Base-by-base conservation (phyloP, 2,329 filamentous ascomycete species). In the Alternaria sp. region DNA sequence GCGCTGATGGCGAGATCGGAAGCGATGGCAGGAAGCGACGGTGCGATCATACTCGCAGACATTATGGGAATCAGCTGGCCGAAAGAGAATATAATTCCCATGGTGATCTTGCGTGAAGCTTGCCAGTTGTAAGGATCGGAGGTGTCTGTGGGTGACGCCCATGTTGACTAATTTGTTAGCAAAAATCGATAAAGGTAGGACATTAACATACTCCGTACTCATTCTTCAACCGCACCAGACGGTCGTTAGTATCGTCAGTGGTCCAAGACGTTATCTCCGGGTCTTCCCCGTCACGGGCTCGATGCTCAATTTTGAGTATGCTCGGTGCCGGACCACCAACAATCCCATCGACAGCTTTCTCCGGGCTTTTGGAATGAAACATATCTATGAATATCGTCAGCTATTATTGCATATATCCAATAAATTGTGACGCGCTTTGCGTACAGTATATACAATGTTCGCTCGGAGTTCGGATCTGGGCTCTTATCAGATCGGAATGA, bases 81-180 rank as follows among this genome's bases (percentile, higher is more conserved):
- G 20, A 62, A 59, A 3, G 65, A 67, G 55, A 66, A 57, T 25
- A 61, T 58, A 11, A 46, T 45, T 10, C 33, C 47, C 25, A 46
- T 33, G 18, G 72, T 64, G 43, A 74, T 65, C 54, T 76, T 76
- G 25, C 8, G 57, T 41, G 20, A 66, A 57, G 11, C 25, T 18
- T 5, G 68, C 66, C 78, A 81, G 55, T 78, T 79, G 56, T 69
- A 70, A 28, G 79, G 78, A 45, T 80, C 78, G 5, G 70, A 66
- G 1, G 68, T 62, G 47, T 77, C 73, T 18, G 66, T 63, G 15
- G 71, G 66, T 7, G 58, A 61, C 15, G 33, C 46, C 37, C 37
- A 41, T 41, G 37, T 41, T 41, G 37, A 41, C 37, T 41, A 18
- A 41, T 18, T 18, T 18, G 9, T 41, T 41, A 41, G 37, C 37